phyloP scores from a whole-genome alignment of 2,329 filamentous ascomycete species.

The Alternaria novae-zelandiae region DNA sequence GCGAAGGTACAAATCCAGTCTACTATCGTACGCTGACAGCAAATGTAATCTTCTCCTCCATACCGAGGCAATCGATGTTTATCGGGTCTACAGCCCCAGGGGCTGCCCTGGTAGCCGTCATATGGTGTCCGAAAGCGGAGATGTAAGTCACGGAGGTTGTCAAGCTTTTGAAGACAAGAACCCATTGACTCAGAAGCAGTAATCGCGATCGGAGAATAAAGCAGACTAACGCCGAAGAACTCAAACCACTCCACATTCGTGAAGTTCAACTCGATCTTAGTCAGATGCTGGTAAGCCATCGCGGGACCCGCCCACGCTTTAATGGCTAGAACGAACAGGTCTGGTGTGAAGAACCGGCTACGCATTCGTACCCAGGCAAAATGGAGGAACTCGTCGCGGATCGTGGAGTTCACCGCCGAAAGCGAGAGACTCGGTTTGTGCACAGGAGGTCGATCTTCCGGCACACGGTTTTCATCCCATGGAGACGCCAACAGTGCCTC shows the following conservation, averaged over 20 bases:
- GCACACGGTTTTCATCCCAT: neutral
- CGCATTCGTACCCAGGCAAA: neutral
- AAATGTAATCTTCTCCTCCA: neutral
- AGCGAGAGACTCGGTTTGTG: neutral
- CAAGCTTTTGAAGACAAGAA: neutral
- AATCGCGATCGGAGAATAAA: no score
- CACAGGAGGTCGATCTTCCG: neutral
- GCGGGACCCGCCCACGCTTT: neutral
- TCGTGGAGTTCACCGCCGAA: neutral
- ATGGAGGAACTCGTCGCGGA: neutral
- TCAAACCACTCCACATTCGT: neutral
- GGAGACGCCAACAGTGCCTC: neutral
- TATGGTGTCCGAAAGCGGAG: neutral
- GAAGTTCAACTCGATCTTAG: neutral
- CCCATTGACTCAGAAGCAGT: no score
- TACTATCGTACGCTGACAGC: neutral
- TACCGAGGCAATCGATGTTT: neutral
- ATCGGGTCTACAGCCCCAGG: neutral
- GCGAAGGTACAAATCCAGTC: conserved; percentile 1
- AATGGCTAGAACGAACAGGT: neutral
- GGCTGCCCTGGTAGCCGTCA: neutral
- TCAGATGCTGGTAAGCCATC: neutral
- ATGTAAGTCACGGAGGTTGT: neutral
- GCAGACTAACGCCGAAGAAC: neutral
- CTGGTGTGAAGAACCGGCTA: neutral